Evolutionary conservation across 2,329 filamentous ascomycete genomes (phyloP).

Genomic region (Colletotrichum euphorbiae): DNA sequence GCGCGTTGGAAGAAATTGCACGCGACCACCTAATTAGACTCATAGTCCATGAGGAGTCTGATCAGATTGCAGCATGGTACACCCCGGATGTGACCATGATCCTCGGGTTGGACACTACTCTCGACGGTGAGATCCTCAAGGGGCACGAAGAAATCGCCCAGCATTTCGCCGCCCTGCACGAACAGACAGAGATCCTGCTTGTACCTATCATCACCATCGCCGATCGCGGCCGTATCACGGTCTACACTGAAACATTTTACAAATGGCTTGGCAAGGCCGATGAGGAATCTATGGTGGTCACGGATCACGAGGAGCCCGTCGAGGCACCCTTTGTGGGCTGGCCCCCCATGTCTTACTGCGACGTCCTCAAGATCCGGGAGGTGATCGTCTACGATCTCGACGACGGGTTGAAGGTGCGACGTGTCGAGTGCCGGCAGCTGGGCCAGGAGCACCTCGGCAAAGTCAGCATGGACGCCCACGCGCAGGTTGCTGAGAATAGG

Average conservation of each 20-base stretch:
- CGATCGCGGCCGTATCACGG: slow-evolving; percentile 1
- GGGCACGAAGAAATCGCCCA: not conserved
- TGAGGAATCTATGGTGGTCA: fast-evolving
- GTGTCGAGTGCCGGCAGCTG: not conserved
- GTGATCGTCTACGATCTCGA: not conserved
- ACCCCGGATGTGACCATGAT: not conserved
- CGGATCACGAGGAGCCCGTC: not conserved
- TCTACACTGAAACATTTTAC: not conserved
- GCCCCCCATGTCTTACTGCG: not conserved
- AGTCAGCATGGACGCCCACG: not conserved
- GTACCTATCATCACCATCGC: not conserved
- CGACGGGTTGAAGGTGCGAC: not conserved
- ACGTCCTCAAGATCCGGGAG: slow-evolving; percentile 1
- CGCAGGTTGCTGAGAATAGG: not conserved
- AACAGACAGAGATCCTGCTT: not conserved
- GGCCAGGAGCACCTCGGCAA: not conserved
- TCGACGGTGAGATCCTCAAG: not conserved
- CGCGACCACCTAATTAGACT: not conserved
- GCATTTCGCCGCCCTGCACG: not conserved
- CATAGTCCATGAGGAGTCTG: not conserved
- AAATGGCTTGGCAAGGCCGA: not conserved
- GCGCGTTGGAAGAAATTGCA: not conserved
- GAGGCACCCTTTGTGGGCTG: slow-evolving; percentile 15
- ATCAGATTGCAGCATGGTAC: not conserved
- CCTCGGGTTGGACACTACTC: not conserved